Evolutionary conservation across 2,329 filamentous ascomycete genomes (phyloP).

Genomic region (Venturia effusa): DNA sequence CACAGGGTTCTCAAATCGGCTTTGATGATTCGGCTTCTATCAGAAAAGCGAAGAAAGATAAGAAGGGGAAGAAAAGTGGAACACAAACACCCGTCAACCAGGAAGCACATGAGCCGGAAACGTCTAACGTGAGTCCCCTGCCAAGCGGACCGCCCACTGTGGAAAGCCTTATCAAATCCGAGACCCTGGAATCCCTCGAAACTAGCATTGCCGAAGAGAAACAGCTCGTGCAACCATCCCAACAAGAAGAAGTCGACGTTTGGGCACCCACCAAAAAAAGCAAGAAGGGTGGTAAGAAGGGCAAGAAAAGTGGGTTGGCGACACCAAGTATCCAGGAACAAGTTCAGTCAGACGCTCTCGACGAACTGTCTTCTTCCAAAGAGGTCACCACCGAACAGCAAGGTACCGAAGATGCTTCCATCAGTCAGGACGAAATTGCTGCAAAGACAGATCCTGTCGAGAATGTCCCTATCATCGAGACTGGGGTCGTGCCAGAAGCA

Average conservation of each 20-base stretch:
- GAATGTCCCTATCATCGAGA: slow-evolving; percentile 8
- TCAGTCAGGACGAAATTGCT: neutral
- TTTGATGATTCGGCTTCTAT: neutral
- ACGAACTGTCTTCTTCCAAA: neutral
- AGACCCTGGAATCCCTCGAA: neutral
- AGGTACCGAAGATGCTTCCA: neutral
- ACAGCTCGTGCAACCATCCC: neutral
- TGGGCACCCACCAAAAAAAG: neutral
- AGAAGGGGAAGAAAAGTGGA: slow-evolving; percentile 31
- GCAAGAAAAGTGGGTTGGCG: slow-evolving; percentile 17
- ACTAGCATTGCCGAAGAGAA: neutral
- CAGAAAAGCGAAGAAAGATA: slow-evolving; percentile 19
- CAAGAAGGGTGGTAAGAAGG: slow-evolving; percentile 30
- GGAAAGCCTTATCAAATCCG: too few species aligned
- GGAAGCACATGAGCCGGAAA: too few species aligned
- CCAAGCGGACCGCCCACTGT: too few species aligned
- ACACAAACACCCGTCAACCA: too few species aligned
- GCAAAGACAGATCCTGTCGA: neutral
- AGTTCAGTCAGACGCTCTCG: neutral
- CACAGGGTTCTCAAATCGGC: neutral
- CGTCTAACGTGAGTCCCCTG: too few species aligned
- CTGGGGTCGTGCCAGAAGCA: neutral
- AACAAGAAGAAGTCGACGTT: neutral
- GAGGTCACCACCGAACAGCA: neutral
- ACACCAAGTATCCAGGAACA: neutral